Percentiles rank a stretch among this genome's conserved stretches.
These are phyloP conservation scores for Spongiforma sp. DNA, from an alignment of 1,284 basidiomycete genomes.

Conservation along the genomic window DNA sequence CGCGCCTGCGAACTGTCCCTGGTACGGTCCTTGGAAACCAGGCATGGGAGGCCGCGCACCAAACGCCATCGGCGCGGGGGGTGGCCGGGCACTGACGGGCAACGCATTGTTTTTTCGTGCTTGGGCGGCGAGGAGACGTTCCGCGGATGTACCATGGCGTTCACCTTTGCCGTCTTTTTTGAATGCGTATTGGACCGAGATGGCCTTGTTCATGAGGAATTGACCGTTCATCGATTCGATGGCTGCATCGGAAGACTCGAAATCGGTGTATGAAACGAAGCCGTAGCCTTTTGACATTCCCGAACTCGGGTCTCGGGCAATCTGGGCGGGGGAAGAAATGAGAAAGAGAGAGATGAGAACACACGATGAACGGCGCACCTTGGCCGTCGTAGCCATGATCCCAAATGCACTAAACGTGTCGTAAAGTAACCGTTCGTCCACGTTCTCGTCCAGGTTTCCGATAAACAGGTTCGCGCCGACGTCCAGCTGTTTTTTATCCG, in stretches of 20 bases:
- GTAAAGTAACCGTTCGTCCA: conserved; percentile 92
- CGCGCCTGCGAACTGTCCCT: conserved; percentile 88
- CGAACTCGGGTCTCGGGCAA: conserved; percentile 86
- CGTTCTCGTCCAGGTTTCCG: conserved; percentile 92
- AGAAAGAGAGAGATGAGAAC: conserved; percentile 8
- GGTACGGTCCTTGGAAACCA: conserved; percentile 73
- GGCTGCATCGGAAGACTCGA: conserved; percentile 96
- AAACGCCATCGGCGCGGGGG: conserved; percentile 71
- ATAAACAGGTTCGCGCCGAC: conserved; percentile 98
- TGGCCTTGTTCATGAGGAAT: conserved; percentile 97
- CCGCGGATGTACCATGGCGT: conserved; percentile 94
- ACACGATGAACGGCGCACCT: conserved; percentile 59
- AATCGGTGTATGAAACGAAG: conserved; percentile 96
- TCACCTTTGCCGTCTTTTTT: conserved; percentile 99
- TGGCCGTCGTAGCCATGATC: conserved; percentile 91
- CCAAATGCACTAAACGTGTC: conserved; percentile 98
- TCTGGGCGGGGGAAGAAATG: too few species aligned
- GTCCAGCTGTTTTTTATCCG: conserved; percentile 90
- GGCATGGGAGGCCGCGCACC: conserved; percentile 65
- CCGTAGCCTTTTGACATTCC: conserved; percentile 96
- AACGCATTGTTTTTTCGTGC: conserved; percentile 94
- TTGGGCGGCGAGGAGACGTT: conserved; percentile 93
- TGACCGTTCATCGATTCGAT: conserved; percentile 97
- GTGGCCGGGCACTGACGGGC: conserved; percentile 71
- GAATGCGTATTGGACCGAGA: conserved; percentile 97